Percentiles rank a stretch among this genome's conserved stretches.
phyloP scores from a whole-genome alignment of 108 stramenopile species.

The Mediolabrus comicus region DNA sequence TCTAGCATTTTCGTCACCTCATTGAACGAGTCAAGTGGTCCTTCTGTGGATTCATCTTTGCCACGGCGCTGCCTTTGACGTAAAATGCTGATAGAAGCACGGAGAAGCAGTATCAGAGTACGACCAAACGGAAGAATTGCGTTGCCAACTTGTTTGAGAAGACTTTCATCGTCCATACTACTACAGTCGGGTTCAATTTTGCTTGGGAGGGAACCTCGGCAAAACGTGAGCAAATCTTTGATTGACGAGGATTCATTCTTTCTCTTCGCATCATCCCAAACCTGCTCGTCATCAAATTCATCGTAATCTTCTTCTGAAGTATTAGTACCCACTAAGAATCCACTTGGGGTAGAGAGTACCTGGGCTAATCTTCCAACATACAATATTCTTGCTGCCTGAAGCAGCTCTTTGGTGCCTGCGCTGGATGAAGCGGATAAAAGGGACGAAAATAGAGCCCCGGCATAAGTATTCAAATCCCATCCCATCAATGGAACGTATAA shows the following conservation, averaged over 20 bases:
- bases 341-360: conserved; percentile 65
- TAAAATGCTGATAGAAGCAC: conserved; percentile 59
- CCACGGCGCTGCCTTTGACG: conserved; percentile 50
- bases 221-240: conserved; percentile 46
- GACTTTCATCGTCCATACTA: conserved; percentile 22
- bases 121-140: conserved; percentile 81
- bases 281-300: conserved; percentile 29
- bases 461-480: conserved; percentile 86
- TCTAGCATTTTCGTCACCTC: conserved; percentile 47
- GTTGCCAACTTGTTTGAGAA: conserved; percentile 61
- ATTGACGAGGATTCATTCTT: conserved; percentile 51
- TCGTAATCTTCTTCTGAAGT: conserved; percentile 31
- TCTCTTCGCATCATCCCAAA: conserved; percentile 38
- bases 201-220: conserved; percentile 24
- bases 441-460: conserved; percentile 80
- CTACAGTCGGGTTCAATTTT: conserved; percentile 6
- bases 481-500: conserved; percentile 80
- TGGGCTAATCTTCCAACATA: conserved; percentile 72
- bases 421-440: conserved; percentile 42
- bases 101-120: conserved; percentile 70
- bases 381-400: conserved; percentile 51
- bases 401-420: conserved; percentile 51
- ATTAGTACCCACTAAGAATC: conserved; percentile 49
- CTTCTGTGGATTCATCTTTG: not conserved
- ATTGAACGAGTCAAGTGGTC: conserved; percentile 24